These are phyloP conservation scores for Tetrahymena malaccensis DNA, from an alignment of 73 alveolate genomes.

Conservation along the genomic window DNA sequence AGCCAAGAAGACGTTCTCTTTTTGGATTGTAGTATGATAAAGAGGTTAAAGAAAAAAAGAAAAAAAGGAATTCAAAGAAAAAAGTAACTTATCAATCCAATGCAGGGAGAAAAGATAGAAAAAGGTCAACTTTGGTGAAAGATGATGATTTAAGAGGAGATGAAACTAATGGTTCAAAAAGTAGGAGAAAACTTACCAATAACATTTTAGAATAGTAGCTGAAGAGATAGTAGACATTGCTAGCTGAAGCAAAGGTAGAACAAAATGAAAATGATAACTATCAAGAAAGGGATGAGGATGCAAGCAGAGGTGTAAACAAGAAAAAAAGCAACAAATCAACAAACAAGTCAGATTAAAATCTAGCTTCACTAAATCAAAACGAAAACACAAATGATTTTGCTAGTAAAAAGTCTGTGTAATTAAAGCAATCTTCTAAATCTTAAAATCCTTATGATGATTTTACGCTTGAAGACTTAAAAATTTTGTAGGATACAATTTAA, in stretches of 20 bases:
- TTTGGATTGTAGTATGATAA: neutral
- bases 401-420: neutral
- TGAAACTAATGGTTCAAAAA: neutral
- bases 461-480: neutral
- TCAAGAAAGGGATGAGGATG: neutral
- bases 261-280: neutral
- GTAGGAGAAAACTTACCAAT: neutral
- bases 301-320: neutral
- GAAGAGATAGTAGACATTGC: neutral
- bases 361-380: neutral
- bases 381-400: neutral
- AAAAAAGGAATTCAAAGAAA: neutral
- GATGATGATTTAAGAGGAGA: neutral
- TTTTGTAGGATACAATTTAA: neutral
- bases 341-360: neutral
- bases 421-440: neutral
- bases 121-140: neutral
- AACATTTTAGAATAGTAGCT: neutral
- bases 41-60: neutral
- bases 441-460: neutral
- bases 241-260: neutral
- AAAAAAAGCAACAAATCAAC: neutral
- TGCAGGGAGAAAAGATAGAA: neutral
- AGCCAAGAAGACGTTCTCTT: neutral
- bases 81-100: neutral